Conservation (phyloP, 148 eudicot genomes). For the Oxyria digyna region DNA sequence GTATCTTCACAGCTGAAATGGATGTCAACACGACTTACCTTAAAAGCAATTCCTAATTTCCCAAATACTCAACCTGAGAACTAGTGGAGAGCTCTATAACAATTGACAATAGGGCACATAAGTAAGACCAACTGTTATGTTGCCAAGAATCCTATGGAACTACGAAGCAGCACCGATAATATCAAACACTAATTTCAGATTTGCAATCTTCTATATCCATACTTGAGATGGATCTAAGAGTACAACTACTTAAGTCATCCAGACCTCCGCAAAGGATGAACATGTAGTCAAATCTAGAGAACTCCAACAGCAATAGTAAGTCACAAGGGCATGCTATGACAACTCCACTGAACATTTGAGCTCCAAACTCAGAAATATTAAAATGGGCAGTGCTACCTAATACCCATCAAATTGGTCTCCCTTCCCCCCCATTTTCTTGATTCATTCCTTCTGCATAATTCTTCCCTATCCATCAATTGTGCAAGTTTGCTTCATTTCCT, state of each 20-base stretch:
- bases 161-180: no score
- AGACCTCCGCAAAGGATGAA: neutral
- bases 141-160: neutral
- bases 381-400: neutral
- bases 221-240: neutral
- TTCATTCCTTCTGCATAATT: no score
- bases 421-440: no score
- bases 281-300: no score
- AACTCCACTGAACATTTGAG: no score
- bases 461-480: neutral
- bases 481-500: neutral
- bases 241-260: neutral
- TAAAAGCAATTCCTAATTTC: neutral
- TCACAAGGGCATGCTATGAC: no score
- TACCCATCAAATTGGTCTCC: neutral
- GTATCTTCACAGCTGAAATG: neutral
- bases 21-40: neutral
- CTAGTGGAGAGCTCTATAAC: neutral
- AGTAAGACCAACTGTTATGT: neutral
- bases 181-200: neutral
- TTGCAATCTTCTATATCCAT: neutral
- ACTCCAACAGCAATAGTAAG: no score
- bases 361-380: neutral
- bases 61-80: neutral
- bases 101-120: neutral